A percentile compares a stretch with the other conserved stretches of the same genome.
These are phyloP conservation scores for Neurospora sp. DNA, from an alignment of 495 filamentous ascomycete species.

Conservation along the genomic window DNA sequence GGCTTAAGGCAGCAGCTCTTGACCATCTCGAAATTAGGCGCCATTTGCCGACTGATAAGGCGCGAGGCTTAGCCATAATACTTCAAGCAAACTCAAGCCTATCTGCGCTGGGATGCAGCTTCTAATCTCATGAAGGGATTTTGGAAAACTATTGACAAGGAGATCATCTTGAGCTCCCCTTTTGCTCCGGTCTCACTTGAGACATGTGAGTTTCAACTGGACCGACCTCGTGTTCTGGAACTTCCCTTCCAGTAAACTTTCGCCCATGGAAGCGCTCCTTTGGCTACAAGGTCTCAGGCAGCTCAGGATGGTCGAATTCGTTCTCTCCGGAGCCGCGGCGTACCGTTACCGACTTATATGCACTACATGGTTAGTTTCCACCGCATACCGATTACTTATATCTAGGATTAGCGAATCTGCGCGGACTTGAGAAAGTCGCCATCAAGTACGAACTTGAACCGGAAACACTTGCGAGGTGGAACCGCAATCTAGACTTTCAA, in stretches of 20 bases:
- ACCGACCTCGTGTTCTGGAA: not conserved
- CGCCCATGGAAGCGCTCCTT: not conserved
- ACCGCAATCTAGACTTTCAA: not conserved
- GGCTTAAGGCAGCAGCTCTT: not conserved
- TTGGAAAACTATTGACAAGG: not conserved
- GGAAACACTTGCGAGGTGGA: not conserved
- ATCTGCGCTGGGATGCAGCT: not conserved
- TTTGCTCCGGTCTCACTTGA: not conserved
- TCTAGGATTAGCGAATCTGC: not conserved
- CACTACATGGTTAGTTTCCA: not conserved
- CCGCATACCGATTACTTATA: not conserved
- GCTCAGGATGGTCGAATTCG: not conserved
- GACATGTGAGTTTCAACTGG: not conserved
- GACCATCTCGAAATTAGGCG: not conserved
- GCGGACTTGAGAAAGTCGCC: not conserved
- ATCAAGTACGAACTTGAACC: not conserved
- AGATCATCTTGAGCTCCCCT: not conserved
- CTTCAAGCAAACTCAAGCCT: not conserved
- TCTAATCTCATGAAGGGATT: not conserved
- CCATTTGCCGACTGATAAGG: not conserved
- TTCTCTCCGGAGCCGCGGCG: not conserved
- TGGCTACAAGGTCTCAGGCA: not conserved
- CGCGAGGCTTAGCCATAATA: not conserved
- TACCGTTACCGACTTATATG: not conserved
- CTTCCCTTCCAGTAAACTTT: not conserved